Conservation (phyloP, 805 yeast species). For the Candida verbasci region DNA sequence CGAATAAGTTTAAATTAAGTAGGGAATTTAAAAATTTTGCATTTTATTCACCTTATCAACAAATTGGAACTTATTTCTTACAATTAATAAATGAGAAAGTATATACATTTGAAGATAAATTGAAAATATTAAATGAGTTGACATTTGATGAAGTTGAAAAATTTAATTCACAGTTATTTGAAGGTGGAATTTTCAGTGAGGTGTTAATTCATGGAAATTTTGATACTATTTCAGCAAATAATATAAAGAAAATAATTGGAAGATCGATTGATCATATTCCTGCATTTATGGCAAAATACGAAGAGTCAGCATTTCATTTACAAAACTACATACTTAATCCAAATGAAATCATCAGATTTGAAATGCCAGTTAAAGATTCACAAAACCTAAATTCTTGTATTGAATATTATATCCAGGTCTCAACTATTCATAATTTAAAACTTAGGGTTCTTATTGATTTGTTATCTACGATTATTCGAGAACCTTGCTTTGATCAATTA, state of each 20-base stretch:
- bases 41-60: slow-evolving; percentile 72
- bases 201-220: slow-evolving; percentile 75
- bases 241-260: slow-evolving; percentile 41
- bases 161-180: slow-evolving; percentile 46
- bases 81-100: slow-evolving; percentile 67
- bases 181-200: slow-evolving; percentile 61
- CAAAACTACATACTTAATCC: slow-evolving; percentile 31
- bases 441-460: slow-evolving; percentile 54
- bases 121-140: slow-evolving; percentile 41
- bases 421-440: slow-evolving; percentile 23
- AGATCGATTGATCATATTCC: slow-evolving; percentile 22
- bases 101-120: slow-evolving; percentile 61
- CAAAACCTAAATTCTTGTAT: slow-evolving; percentile 80
- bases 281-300: slow-evolving; percentile 33
- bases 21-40: slow-evolving; percentile 68
- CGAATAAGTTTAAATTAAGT: slow-evolving; percentile 57
- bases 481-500: slow-evolving; percentile 84
- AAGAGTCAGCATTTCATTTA: slow-evolving; percentile 17
- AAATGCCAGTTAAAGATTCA: slow-evolving; percentile 52
- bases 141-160: slow-evolving; percentile 45
- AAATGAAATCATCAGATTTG: slow-evolving; percentile 41
- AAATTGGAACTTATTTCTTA: slow-evolving; percentile 60
- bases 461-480: slow-evolving; percentile 67
- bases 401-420: slow-evolving; percentile 71
- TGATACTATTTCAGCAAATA: slow-evolving; percentile 48